A percentile compares a stretch with the other conserved stretches of the same genome.
phyloP scores from a whole-genome alignment of 73 alveolate species.

The Tetrahymena malaccensis region DNA sequence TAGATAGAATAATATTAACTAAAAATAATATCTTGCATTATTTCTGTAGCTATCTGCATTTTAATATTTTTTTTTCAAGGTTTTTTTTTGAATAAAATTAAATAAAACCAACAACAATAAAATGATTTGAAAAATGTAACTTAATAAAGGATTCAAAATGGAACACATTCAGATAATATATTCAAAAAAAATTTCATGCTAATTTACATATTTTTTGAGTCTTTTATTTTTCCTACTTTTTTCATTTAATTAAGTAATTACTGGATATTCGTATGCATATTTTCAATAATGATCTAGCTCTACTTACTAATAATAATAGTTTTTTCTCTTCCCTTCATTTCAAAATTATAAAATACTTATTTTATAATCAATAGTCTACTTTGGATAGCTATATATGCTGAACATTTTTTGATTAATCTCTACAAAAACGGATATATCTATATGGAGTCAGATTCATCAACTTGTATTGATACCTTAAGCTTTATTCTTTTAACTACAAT shows the following conservation, averaged over 20 bases:
- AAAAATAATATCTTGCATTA: too few species aligned
- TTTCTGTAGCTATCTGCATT: background rate
- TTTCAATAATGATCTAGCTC: background rate
- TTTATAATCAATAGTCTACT: background rate
- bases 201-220: background rate
- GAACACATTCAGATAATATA: background rate
- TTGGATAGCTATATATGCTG: background rate
- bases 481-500: background rate
- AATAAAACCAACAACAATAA: background rate
- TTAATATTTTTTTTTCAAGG: background rate
- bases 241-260: background rate
- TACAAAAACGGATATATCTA: background rate
- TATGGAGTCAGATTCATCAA: background rate
- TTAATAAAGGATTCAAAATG: background rate
- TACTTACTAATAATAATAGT: too few species aligned
- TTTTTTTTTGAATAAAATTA: background rate
- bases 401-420: background rate
- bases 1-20: too few species aligned
- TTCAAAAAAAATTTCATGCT: background rate
- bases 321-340: background rate
- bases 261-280: background rate
- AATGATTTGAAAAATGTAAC: too few species aligned
- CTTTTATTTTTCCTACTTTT: background rate
- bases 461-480: background rate
- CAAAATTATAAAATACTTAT: too few species aligned